Percentiles rank a stretch among this genome's conserved stretches.
Evolutionary conservation across 768 basidiomycete species (phyloP).

Genomic region (Termitomyces sp.): DNA sequence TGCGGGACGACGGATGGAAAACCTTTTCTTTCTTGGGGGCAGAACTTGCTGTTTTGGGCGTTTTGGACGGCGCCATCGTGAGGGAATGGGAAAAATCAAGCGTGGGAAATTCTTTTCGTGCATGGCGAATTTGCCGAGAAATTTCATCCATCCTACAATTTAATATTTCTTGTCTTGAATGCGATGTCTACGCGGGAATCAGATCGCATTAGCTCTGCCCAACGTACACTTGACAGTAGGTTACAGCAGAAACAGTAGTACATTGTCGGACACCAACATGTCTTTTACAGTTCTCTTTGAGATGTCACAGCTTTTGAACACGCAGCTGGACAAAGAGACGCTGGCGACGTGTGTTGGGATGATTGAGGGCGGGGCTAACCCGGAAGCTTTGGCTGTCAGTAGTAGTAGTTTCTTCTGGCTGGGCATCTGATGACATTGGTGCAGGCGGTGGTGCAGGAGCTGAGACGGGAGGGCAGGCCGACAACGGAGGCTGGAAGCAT

Average conservation of each 20-base stretch:
- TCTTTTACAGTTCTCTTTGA: slow-evolving; percentile 64
- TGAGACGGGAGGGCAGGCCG: slow-evolving; percentile 61
- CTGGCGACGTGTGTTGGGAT: slow-evolving; percentile 88
- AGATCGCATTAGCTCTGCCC: slow-evolving; percentile 56
- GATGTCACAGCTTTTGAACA: slow-evolving; percentile 84
- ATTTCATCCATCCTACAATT: not conserved
- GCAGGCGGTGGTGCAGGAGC: slow-evolving; percentile 81
- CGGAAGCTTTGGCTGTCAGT: slow-evolving; percentile 81
- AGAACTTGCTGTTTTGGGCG: slow-evolving; percentile 27
- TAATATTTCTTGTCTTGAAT: not conserved
- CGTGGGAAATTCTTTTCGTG: slow-evolving; percentile 5
- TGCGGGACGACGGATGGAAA: slow-evolving; percentile 79
- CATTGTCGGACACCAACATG: not conserved
- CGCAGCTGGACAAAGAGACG: slow-evolving; percentile 83
- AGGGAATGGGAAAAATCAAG: slow-evolving; percentile 6
- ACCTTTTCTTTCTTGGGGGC: slow-evolving; percentile 65
- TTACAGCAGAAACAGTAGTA: slow-evolving; percentile 10
- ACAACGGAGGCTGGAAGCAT: slow-evolving; percentile 17
- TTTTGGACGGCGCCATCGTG: slow-evolving; percentile 33
- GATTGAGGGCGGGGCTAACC: slow-evolving; percentile 91
- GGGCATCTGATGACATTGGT: slow-evolving; percentile 2
- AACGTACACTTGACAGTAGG: slow-evolving; percentile 68
- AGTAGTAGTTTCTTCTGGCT: slow-evolving; percentile 3
- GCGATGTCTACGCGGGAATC: slow-evolving; percentile 47
- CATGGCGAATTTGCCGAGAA: not conserved